Conservation (phyloP, 1,284 basidiomycete species). For the Hymenochaete sp. region DNA sequence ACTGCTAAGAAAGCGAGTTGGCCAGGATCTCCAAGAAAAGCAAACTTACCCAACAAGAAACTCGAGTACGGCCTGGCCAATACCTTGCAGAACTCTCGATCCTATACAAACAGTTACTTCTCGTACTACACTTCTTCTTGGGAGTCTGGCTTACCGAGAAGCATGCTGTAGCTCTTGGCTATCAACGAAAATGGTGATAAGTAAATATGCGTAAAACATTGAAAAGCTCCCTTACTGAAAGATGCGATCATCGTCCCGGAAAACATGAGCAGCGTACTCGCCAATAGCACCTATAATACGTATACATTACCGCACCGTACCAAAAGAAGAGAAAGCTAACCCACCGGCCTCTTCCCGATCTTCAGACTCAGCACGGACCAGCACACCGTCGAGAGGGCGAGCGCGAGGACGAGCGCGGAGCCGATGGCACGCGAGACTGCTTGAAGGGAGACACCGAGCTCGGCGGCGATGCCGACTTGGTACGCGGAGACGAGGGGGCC, state of each 20-base stretch:
- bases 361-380: slow-evolving; percentile 18
- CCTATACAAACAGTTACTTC: slow-evolving; percentile 4
- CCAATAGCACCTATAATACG: slow-evolving; percentile 15
- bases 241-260: slow-evolving; percentile 19
- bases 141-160: slow-evolving; percentile 14
- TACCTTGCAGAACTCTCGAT: slow-evolving; percentile 26
- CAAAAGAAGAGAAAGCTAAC: neutral
- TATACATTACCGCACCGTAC: neutral
- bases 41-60: slow-evolving; percentile 23
- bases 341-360: slow-evolving; percentile 17
- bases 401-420: slow-evolving; percentile 19
- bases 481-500: slow-evolving; percentile 20
- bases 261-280: slow-evolving; percentile 20
- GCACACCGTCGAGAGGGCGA: slow-evolving; percentile 19
- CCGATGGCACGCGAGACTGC: slow-evolving; percentile 20
- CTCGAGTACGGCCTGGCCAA: slow-evolving; percentile 28
- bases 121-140: slow-evolving; percentile 4
- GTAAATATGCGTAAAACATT: neutral
- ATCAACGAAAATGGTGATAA: neutral
- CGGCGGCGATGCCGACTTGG: slow-evolving; percentile 18
- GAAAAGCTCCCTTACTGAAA: slow-evolving; percentile 11
- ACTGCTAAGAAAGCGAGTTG: neutral
- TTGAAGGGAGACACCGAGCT: slow-evolving; percentile 20
- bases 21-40: neutral
- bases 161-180: slow-evolving; percentile 19